Evolutionary conservation across 129 eudicot genomes (phyloP).

Genomic region (Arctium lappa): DNA sequence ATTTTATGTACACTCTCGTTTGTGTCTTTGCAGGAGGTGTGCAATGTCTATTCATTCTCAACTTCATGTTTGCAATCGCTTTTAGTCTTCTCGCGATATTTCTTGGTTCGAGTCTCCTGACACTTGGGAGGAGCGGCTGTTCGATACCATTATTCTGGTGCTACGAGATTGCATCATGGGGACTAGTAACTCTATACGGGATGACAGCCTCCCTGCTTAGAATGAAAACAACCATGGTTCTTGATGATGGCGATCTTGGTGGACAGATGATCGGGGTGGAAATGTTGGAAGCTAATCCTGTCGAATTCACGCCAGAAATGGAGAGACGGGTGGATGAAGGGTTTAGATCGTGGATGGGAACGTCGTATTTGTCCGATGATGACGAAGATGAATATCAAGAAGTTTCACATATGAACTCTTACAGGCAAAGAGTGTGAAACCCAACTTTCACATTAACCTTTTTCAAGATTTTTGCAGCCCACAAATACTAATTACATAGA

Average conservation of each 20-base stretch:
- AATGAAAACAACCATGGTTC: constrained; percentile 57
- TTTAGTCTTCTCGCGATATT: constrained; percentile 69
- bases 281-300: constrained; percentile 64
- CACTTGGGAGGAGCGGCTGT: constrained; percentile 61
- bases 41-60: constrained; percentile 66
- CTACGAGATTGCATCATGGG: constrained; percentile 71
- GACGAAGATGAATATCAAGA: constrained; percentile 70
- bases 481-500: neutral
- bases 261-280: constrained; percentile 57
- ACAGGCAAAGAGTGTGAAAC: constrained; percentile 47
- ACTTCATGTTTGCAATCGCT: constrained; percentile 46
- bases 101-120: constrained; percentile 67
- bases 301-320: constrained; percentile 57
- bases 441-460: neutral
- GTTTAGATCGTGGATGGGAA: constrained; percentile 78
- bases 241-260: constrained; percentile 45
- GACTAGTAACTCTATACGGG: constrained; percentile 62
- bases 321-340: constrained; percentile 77
- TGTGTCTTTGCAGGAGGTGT: constrained; percentile 62
- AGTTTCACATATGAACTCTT: constrained; percentile 27
- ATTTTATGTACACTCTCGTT: neutral
- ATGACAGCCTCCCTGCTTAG: constrained; percentile 52
- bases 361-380: constrained; percentile 64
- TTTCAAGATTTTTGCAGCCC: too few relatives aligned
- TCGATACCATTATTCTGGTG: constrained; percentile 81